Evolutionary conservation across 148 eudicot species (phyloP).

Genomic region (Spergularia marina): DNA sequence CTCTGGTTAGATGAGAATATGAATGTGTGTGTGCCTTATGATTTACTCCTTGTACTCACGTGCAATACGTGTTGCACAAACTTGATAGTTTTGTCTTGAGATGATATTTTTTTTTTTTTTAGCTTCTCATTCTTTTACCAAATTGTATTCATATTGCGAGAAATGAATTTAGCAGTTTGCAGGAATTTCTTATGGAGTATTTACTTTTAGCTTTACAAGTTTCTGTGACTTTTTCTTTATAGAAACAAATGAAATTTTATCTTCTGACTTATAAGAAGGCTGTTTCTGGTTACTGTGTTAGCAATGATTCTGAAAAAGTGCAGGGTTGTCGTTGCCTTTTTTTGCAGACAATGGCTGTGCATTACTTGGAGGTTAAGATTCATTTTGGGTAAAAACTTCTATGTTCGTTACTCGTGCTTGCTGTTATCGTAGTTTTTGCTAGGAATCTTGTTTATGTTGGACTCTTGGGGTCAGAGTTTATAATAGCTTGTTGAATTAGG

Average conservation of each 20-base stretch:
- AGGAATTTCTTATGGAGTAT: constrained; percentile 5
- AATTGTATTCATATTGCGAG: constrained; percentile 31
- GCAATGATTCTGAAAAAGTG: not conserved
- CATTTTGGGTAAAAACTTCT: not conserved
- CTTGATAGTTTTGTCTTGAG: constrained; percentile 16
- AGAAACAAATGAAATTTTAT: too few relatives aligned
- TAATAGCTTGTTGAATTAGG: too few relatives aligned
- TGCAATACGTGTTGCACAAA: constrained; percentile 3
- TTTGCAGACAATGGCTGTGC: not conserved
- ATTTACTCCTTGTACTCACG: constrained; percentile 10
- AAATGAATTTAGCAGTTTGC: constrained; percentile 18
- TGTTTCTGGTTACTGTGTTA: not conserved
- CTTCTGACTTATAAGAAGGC: too few relatives aligned
- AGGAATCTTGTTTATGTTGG: too few relatives aligned
- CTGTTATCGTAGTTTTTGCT: too few relatives aligned
- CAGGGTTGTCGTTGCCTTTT: not conserved
- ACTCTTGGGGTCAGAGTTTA: too few relatives aligned
- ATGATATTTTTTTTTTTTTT: constrained; percentile 23
- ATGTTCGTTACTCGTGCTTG: too few relatives aligned
- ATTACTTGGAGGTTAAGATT: not conserved
- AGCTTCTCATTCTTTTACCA: constrained; percentile 27
- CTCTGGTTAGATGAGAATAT: constrained; percentile 19
- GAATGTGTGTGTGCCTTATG: constrained; percentile 7
- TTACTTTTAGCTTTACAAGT: not conserved
- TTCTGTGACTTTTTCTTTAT: too few relatives aligned